Conservation (phyloP, 2,329 filamentous ascomycete genomes). For the Aspergillus oerlinghausenensis region DNA sequence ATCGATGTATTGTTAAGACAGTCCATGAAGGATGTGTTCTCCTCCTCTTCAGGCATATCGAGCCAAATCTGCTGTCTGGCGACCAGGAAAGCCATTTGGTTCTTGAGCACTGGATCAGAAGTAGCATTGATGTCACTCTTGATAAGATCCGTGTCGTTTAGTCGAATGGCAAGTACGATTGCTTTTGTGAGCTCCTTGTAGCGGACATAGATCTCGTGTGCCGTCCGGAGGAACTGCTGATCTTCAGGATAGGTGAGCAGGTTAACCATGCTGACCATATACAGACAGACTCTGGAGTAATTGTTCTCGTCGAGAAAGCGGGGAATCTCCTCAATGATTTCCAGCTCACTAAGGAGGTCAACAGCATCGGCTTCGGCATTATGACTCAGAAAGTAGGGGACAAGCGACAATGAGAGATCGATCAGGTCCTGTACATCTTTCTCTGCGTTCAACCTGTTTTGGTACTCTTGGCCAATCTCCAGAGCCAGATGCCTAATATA, state of each 20-base stretch:
- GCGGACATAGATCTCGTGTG: constrained; percentile 87
- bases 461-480: constrained; percentile 93
- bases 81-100: constrained; percentile 90
- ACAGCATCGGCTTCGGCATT: constrained; percentile 98
- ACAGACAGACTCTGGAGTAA: constrained; percentile 86
- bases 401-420: constrained; percentile 75
- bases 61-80: constrained; percentile 86
- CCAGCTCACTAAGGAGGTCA: constrained; percentile 91
- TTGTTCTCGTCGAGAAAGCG: constrained; percentile 91
- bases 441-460: constrained; percentile 78
- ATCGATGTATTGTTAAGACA: constrained; percentile 84
- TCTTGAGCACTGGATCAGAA: constrained; percentile 75
- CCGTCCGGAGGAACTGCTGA: constrained; percentile 86
- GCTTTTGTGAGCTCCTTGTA: constrained; percentile 93
- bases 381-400: constrained; percentile 93
- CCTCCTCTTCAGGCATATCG: constrained; percentile 60
- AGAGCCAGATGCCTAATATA: constrained; percentile 93
- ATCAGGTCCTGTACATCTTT: constrained; percentile 78
- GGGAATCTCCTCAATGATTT: constrained; percentile 90
- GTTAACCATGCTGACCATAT: constrained; percentile 99
- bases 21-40: constrained; percentile 71
- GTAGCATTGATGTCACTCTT: constrained; percentile 74
- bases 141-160: constrained; percentile 84
- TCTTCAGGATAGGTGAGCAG: constrained; percentile 97
- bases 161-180: constrained; percentile 85